Percentiles rank a stretch among this genome's conserved stretches.
Conservation (phyloP, 192 early-diverging fungal genomes). For the Coemansia sp. region DNA sequence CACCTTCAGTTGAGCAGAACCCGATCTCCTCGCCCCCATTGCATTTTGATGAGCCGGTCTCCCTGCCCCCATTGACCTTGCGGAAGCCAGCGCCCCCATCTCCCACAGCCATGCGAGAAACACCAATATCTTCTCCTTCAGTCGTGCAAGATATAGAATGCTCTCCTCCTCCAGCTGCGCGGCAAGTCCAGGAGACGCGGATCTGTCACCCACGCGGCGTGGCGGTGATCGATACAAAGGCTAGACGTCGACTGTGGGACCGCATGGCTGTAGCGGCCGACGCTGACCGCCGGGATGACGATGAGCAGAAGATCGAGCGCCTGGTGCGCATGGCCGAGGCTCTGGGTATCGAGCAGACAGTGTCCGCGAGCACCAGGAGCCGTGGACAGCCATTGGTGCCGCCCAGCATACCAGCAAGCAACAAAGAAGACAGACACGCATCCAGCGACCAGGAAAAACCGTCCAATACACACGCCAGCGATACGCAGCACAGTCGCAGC, state of each 20-base stretch:
- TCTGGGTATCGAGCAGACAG: background rate
- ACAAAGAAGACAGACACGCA: background rate
- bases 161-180: background rate
- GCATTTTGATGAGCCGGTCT: no score
- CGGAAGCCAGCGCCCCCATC: no score
- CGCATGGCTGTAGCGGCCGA: conserved; percentile 1
- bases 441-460: background rate
- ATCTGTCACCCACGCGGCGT: background rate
- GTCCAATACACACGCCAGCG: background rate
- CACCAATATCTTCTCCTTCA: background rate
- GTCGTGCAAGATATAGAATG: no score
- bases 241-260: conserved; percentile 26
- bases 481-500: background rate
- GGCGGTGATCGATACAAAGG: conserved; percentile 19
- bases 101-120: background rate
- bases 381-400: background rate
- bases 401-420: background rate
- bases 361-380: background rate
- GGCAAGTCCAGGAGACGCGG: background rate
- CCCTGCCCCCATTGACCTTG: no score
- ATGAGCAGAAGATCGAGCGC: conserved; percentile 21
- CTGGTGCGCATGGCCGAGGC: conserved; percentile 33
- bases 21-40: no score
- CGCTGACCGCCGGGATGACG: background rate
- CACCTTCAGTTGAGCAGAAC: background rate